Evolutionary conservation across 1,284 basidiomycete species (phyloP).

Genomic region (Boletus sp.): DNA sequence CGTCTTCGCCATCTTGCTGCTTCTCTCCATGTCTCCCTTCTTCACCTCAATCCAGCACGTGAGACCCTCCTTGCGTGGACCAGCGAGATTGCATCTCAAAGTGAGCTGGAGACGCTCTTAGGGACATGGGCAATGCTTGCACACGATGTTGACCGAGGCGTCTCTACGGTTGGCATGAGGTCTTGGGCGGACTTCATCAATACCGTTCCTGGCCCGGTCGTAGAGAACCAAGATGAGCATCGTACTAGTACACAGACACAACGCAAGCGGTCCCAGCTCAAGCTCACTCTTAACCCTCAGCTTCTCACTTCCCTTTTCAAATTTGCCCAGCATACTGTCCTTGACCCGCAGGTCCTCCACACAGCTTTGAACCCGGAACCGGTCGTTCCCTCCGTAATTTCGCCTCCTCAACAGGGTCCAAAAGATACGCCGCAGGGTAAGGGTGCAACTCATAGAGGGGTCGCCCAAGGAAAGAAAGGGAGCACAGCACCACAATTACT

Average conservation of each 20-base stretch:
- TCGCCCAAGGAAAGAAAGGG: constrained; percentile 22
- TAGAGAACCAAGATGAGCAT: constrained; percentile 20
- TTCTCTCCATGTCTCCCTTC: constrained; percentile 65
- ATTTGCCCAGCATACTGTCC: constrained; percentile 53
- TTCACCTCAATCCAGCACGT: constrained; percentile 48
- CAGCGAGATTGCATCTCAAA: constrained; percentile 47
- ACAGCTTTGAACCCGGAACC: constrained; percentile 64
- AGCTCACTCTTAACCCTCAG: constrained; percentile 24
- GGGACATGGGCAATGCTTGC: constrained; percentile 79
- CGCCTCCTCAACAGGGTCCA: constrained; percentile 8
- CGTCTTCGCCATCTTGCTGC: constrained; percentile 71
- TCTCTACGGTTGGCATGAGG: constrained; percentile 48
- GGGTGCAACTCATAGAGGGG: constrained; percentile 6
- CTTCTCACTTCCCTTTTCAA: constrained; percentile 36
- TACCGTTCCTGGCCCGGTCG: constrained; percentile 14
- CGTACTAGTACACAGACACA: neutral
- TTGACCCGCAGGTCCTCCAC: constrained; percentile 68
- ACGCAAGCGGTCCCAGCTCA: constrained; percentile 1
- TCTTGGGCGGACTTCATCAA: constrained; percentile 52
- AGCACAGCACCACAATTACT: constrained; percentile 7
- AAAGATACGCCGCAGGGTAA: constrained; percentile 7
- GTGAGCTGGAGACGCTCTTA: constrained; percentile 67
- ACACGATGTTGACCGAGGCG: constrained; percentile 69
- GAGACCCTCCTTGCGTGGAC: constrained; percentile 59
- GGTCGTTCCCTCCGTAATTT: constrained; percentile 21